Evolutionary conservation across 495 filamentous ascomycete species (phyloP), one percentile per base, ranked within the genome.

Genomic region (Cladorrhinum samala): DNA sequence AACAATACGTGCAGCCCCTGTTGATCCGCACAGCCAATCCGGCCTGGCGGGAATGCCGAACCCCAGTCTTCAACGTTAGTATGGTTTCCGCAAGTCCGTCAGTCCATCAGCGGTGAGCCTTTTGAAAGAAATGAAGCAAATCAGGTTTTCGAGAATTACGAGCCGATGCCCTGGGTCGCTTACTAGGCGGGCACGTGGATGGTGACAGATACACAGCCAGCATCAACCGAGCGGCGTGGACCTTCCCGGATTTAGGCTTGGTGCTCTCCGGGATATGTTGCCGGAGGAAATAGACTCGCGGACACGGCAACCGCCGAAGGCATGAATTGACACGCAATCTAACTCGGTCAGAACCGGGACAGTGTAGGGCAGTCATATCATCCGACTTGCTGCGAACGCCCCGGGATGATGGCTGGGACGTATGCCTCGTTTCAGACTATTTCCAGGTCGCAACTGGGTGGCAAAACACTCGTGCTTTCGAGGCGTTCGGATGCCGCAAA

Each of bases 351-450:
- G 27, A 33, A 33, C 27, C 27, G n/a, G n/a, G n/a, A n/a, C n/a
- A n/a, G n/a, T n/a, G n/a, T n/a, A n/a, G n/a, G n/a, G n/a, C n/a
- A n/a, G n/a, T n/a, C n/a, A n/a, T n/a, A n/a, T n/a, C n/a, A n/a
- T n/a, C n/a, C n/a, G n/a, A n/a, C n/a, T n/a, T n/a, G n/a, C n/a
- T n/a, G n/a, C n/a, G n/a, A n/a, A n/a, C n/a, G n/a, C n/a, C n/a
- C n/a, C n/a, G n/a, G n/a, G 37, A 38, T 25, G n/a, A 30, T 30
- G 47, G 27, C 53, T 40, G 47, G 21, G n/a, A 16, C 40, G 36
- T 19, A 17, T 50, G 36, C 17, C 48, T 43, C 33, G 48, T 47
- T 56, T 51, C 40, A 51, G 47, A 27, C 18, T 55, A 40, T 55
- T 50, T 46, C 36, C 46, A 50, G 46, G 6, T 21, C 30, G 21